Conservation (phyloP, 345 rosid species). For the Hibiscus trionum region DNA sequence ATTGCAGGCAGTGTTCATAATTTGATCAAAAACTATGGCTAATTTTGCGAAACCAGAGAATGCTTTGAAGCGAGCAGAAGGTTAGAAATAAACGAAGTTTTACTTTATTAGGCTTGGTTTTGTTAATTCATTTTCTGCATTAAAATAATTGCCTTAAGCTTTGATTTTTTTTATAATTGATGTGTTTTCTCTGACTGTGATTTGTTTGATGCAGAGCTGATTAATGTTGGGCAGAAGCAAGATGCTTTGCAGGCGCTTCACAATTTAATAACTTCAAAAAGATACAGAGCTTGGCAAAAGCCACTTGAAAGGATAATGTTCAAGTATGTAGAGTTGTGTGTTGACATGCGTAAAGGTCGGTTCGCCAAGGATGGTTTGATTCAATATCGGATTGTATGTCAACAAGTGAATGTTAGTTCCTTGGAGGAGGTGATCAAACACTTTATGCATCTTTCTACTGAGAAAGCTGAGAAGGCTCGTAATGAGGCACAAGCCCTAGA, state of each 20-base stretch:
- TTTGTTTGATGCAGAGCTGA: slow-evolving; percentile 50
- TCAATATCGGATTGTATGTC: slow-evolving; percentile 90
- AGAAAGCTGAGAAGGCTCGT: slow-evolving; percentile 96
- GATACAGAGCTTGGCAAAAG: slow-evolving; percentile 95
- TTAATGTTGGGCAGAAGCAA: slow-evolving; percentile 97
- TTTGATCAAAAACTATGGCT: slow-evolving; percentile 41
- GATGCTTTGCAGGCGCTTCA: slow-evolving; percentile 93
- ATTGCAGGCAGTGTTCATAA: background rate
- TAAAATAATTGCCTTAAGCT: background rate
- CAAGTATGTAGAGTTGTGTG: slow-evolving; percentile 93
- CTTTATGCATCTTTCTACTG: slow-evolving; percentile 88
- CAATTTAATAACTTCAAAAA: slow-evolving; percentile 81
- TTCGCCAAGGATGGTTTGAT: slow-evolving; percentile 96
- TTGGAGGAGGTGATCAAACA: slow-evolving; percentile 99
- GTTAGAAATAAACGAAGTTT: slow-evolving; percentile 23
- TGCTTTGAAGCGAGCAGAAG: slow-evolving; percentile 91
- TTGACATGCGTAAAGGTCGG: slow-evolving; percentile 83
- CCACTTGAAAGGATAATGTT: slow-evolving; percentile 88
- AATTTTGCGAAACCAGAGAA: slow-evolving; percentile 81
- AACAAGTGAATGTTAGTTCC: slow-evolving; percentile 88
- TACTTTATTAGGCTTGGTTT: background rate
- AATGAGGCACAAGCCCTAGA: slow-evolving; percentile 85
- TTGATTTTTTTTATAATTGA: background rate
- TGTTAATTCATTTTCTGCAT: background rate
- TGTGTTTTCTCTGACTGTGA: background rate